Percentiles rank a stretch among this genome's conserved stretches.
Evolutionary conservation across 2,329 filamentous ascomycete genomes (phyloP).

Genomic region (Claviceps sp.): DNA sequence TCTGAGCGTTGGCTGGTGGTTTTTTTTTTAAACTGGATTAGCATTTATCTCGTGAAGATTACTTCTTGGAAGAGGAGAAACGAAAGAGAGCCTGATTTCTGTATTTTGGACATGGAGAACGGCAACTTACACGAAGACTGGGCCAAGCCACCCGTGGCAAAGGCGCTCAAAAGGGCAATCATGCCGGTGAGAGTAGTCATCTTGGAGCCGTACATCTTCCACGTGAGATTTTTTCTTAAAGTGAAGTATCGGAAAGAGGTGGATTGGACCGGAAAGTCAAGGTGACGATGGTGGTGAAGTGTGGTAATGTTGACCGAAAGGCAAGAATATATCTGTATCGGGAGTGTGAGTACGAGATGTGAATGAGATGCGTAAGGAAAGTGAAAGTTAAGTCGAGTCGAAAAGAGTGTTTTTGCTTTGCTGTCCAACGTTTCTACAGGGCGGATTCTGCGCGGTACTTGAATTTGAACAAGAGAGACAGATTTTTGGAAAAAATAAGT

Average conservation of each 20-base stretch:
- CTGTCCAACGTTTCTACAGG: neutral
- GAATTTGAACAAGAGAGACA: neutral
- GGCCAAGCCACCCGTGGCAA: constrained; percentile 10
- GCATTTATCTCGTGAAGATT: neutral
- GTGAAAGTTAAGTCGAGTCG: neutral
- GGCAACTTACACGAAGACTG: constrained; percentile 11
- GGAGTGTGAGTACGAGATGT: neutral
- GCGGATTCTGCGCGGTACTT: neutral
- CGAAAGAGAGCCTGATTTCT: neutral
- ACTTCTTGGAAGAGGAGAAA: neutral
- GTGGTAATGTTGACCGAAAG: neutral
- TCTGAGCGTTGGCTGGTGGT: constrained; percentile 15
- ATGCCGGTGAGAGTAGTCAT: constrained; percentile 13
- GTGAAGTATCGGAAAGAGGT: neutral
- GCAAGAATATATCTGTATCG: neutral
- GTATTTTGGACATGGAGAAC: neutral
- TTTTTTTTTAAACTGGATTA: neutral
- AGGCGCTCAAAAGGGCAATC: constrained; percentile 12
- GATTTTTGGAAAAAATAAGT: neutral
- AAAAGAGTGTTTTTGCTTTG: neutral
- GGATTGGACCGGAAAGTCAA: neutral
- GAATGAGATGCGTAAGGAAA: neutral
- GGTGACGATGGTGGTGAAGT: neutral
- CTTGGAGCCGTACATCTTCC: constrained; percentile 16
- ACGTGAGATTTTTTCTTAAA: no score